Conservation (phyloP, 1,139 yeast genomes). For the Sugiyamaella castrensis region DNA sequence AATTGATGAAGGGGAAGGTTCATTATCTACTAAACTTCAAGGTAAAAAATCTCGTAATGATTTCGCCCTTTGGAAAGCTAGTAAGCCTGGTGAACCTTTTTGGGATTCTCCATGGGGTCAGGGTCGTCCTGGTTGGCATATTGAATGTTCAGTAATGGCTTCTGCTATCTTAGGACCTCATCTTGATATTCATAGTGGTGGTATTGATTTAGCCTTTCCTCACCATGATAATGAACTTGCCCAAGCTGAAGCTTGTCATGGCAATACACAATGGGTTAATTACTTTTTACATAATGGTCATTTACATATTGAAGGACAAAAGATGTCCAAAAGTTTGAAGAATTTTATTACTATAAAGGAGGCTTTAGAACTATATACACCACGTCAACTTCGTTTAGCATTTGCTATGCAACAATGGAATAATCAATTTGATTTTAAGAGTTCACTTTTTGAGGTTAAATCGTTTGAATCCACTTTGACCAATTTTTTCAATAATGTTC, state of each 20-base stretch:
- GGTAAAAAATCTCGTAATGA: conserved; percentile 75
- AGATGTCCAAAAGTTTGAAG: conserved; percentile 93
- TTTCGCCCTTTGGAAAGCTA: conserved; percentile 95
- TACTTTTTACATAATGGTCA: conserved; percentile 97
- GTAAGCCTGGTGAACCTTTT: conserved; percentile 95
- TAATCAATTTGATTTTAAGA: conserved; percentile 87
- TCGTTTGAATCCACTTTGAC: conserved; percentile 68
- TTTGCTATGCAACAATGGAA: conserved; percentile 94
- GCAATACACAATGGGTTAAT: conserved; percentile 92
- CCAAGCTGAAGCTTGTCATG: conserved; percentile 90
- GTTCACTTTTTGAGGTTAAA: conserved; percentile 71
- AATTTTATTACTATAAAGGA: conserved; percentile 93
- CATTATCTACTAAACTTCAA: conserved; percentile 53
- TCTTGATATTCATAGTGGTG: conserved; percentile 96
- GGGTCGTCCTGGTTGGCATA: conserved; percentile 99
- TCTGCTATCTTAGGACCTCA: conserved; percentile 76
- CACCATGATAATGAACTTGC: conserved; percentile 98
- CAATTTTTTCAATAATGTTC: conserved; percentile 78
- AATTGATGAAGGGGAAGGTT: conserved; percentile 95
- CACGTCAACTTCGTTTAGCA: conserved; percentile 84
- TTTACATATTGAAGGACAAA: conserved; percentile 95
- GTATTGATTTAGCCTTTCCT: conserved; percentile 97
- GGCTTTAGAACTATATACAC: conserved; percentile 65
- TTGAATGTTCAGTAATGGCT: conserved; percentile 99
- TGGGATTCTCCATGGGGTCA: conserved; percentile 97